These are phyloP conservation scores for Corymbia citriodora DNA, from an alignment of 441 rosid genomes.

Conservation along the genomic window DNA sequence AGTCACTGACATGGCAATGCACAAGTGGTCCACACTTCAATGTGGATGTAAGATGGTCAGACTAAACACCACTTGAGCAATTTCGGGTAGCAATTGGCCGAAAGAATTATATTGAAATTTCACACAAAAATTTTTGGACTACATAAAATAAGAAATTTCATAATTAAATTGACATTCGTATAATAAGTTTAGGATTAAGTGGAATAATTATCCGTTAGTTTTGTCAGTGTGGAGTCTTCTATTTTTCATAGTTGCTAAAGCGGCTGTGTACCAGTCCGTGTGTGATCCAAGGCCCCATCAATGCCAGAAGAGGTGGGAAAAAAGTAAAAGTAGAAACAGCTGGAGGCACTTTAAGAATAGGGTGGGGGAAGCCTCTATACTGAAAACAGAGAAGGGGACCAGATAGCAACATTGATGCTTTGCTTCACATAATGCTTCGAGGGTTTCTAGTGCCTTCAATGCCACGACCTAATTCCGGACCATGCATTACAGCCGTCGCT, in stretches of 20 bases:
- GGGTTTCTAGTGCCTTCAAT: not conserved
- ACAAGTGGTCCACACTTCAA: fast-evolving
- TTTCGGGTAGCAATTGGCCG: fast-evolving
- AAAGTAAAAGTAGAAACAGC: not conserved
- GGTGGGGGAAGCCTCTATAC: not conserved
- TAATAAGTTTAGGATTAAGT: not conserved
- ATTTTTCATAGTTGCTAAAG: not conserved
- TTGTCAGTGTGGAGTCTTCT: not conserved
- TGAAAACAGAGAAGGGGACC: not conserved
- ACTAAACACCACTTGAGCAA: not conserved
- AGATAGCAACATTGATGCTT: not conserved
- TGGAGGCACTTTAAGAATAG: not conserved
- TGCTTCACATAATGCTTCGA: not conserved
- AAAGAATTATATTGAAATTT: fast-evolving
- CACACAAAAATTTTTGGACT: fast-evolving
- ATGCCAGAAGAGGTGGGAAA: not conserved
- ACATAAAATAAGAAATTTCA: not conserved
- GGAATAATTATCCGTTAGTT: not conserved
- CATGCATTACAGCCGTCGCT: not conserved
- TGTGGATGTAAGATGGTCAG: fast-evolving
- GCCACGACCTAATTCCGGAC: not conserved
- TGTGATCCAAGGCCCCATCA: not conserved
- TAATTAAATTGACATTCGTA: not conserved
- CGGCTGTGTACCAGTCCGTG: not conserved
- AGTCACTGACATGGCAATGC: fast-evolving